Evolutionary conservation across 495 filamentous ascomycete genomes (phyloP), one percentile per base, ranked within the genome.

Genomic region (Xylaria scruposa): DNA sequence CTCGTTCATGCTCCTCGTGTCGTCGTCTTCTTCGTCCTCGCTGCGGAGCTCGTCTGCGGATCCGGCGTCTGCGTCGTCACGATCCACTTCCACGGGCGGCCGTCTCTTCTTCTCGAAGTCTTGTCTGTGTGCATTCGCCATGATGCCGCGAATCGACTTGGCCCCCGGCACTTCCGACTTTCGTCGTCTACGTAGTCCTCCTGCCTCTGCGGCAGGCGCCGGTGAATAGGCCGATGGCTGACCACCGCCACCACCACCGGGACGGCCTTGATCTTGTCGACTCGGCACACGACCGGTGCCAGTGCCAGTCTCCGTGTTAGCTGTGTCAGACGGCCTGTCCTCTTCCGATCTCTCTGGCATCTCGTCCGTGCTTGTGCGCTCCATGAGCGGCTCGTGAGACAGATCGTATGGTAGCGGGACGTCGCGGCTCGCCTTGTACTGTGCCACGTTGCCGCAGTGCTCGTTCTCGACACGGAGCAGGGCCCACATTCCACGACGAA

Each of bases 391-490:
- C 44, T 85, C 79, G 44, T 73, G 72, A 26, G 26, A 53, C n/a
- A 94, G 70, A 2, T 88, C 81, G 76, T 97, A 97, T 0, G 94
- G 94, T 1, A 97, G 84, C 0, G 93, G 92, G 1, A 94, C 85
- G 75, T 97, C 94, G 21, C 94, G 84, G 3, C 88, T 91, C 6
- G 94, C 94, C 47, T 94, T 92, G 85, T 95, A 94, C 71, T 91
- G 88, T 40, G 90, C 88, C 24, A 97, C 94, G 75, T 97, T 97
- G 9, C 89, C 89, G 81, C 93, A 96, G 79, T 98, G 95, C 73
- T 99, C 96, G 77, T 99, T 99, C 80, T 99, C 96, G 49, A 99
- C 94, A 36, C 96, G 93, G 76, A 98, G 93, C 12, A 98, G 82
- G 1, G 90, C 89, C 96, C 96, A 99, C 64, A 97, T 86, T 54